These are phyloP conservation scores for Pichia sp. DNA, from an alignment of 1,139 yeast species.

Conservation along the genomic window DNA sequence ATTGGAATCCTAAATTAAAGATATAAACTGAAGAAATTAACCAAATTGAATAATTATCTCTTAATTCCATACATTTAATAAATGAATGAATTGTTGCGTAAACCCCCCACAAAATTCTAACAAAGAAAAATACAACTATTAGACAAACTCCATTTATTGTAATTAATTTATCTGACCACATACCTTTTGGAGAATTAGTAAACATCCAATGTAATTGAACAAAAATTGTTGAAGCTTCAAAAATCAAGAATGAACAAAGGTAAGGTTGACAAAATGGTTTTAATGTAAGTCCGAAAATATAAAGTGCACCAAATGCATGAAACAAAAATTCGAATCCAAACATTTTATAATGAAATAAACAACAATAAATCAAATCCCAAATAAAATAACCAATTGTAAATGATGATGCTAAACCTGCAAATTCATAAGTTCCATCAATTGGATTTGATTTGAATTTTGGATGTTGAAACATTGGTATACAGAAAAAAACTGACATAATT, in stretches of 20 bases:
- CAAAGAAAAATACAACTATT: constrained; percentile 40
- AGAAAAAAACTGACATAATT: constrained; percentile 34
- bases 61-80: constrained; percentile 31
- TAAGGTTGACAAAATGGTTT: constrained; percentile 46
- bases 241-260: constrained; percentile 45
- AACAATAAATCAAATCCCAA: constrained; percentile 46
- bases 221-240: constrained; percentile 53
- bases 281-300: constrained; percentile 39
- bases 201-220: constrained; percentile 56
- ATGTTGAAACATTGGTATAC: constrained; percentile 46
- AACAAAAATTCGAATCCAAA: constrained; percentile 49
- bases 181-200: constrained; percentile 43
- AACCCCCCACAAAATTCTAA: constrained; percentile 52
- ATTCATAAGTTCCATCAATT: constrained; percentile 41
- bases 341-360: constrained; percentile 35
- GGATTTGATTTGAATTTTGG: constrained; percentile 36
- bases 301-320: constrained; percentile 49
- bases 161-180: constrained; percentile 34
- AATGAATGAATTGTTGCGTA: constrained; percentile 40
- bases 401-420: constrained; percentile 42
- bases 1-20: constrained; percentile 40
- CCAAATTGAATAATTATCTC: constrained; percentile 27
- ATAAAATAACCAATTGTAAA: constrained; percentile 45
- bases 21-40: constrained; percentile 30
- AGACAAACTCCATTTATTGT: constrained; percentile 42